phyloP scores from a whole-genome alignment of 2,329 filamentous ascomycete species.

The Diaporthe sp. region DNA sequence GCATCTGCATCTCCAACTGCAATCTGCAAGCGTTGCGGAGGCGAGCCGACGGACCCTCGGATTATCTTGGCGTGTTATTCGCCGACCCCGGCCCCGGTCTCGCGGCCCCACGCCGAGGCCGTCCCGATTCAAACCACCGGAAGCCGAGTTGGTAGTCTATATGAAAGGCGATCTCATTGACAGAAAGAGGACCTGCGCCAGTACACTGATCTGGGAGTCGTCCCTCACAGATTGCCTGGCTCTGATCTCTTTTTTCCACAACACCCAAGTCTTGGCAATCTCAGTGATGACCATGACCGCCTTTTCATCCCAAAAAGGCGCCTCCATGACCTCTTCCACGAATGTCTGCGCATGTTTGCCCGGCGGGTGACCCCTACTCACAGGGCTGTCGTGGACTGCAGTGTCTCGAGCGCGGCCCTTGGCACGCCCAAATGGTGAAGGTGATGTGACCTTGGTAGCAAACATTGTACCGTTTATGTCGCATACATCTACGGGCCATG shows the following conservation, averaged over 20 bases:
- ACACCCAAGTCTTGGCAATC: background rate
- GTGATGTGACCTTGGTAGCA: slow-evolving; percentile 13
- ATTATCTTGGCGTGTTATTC: background rate
- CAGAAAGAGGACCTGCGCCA: background rate
- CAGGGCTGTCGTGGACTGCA: too few species aligned
- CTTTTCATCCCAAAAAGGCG: slow-evolving; percentile 5
- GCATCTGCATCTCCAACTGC: background rate
- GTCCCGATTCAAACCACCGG: background rate
- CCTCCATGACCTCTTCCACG: background rate
- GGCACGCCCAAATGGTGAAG: background rate
- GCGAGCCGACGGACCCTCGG: slow-evolving; percentile 12
- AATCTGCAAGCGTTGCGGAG: slow-evolving; percentile 19
- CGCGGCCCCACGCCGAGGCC: background rate
- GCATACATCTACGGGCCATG: background rate
- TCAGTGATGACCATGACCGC: slow-evolving; percentile 31
- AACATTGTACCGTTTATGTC: background rate
- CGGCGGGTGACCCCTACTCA: background rate
- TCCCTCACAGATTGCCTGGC: background rate
- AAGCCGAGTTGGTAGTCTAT: background rate
- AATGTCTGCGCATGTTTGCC: background rate
- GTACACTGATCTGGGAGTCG: background rate
- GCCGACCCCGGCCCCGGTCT: slow-evolving; percentile 12
- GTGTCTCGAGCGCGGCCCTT: background rate
- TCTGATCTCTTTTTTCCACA: too few species aligned
- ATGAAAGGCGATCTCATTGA: background rate